These are phyloP conservation scores for Filosporella fistucella DNA, from an alignment of 495 filamentous ascomycete species.

Conservation along the genomic window DNA sequence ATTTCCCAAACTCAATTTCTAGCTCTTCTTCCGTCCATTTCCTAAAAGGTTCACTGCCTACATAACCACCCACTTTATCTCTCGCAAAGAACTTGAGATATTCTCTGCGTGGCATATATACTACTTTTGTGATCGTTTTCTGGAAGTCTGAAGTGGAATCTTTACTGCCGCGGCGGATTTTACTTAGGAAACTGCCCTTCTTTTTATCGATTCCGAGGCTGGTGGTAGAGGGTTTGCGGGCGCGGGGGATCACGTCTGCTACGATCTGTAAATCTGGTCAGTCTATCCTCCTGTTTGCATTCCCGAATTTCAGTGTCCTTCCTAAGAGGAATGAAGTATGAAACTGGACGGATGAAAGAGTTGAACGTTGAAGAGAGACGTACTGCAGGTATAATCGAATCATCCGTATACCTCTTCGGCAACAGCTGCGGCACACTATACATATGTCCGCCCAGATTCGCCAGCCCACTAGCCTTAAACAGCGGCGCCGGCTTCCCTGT, in stretches of 20 bases:
- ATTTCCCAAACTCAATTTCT: slow-evolving; percentile 14
- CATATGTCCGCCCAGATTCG: slow-evolving; percentile 3
- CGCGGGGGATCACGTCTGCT: slow-evolving; percentile 15
- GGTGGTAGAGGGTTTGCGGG: too few relatives aligned
- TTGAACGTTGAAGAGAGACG: too few relatives aligned
- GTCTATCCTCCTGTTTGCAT: too few relatives aligned
- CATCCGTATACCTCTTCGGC: slow-evolving; percentile 17
- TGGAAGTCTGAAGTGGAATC: background rate
- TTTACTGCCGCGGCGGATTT: background rate
- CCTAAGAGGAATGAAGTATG: too few relatives aligned
- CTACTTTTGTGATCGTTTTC: slow-evolving; percentile 15
- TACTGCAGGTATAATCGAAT: slow-evolving; percentile 19
- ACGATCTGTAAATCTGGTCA: too few relatives aligned
- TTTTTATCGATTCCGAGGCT: too few relatives aligned
- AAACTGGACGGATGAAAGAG: too few relatives aligned
- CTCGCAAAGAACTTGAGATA: slow-evolving; percentile 24
- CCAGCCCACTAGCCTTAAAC: slow-evolving; percentile 1
- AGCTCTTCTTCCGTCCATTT: slow-evolving; percentile 22
- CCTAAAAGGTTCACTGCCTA: slow-evolving; percentile 19
- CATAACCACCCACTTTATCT: slow-evolving; percentile 13
- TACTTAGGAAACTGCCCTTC: slow-evolving; percentile 1
- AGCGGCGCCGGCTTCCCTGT: slow-evolving; percentile 11
- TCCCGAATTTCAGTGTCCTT: too few relatives aligned
- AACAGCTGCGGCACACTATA: slow-evolving; percentile 8
- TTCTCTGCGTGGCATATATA: slow-evolving; percentile 24